Percentiles rank a stretch among this genome's conserved stretches.
Evolutionary conservation across 108 stramenopile species (phyloP).

Genomic region (Conticribra weissflogii): DNA sequence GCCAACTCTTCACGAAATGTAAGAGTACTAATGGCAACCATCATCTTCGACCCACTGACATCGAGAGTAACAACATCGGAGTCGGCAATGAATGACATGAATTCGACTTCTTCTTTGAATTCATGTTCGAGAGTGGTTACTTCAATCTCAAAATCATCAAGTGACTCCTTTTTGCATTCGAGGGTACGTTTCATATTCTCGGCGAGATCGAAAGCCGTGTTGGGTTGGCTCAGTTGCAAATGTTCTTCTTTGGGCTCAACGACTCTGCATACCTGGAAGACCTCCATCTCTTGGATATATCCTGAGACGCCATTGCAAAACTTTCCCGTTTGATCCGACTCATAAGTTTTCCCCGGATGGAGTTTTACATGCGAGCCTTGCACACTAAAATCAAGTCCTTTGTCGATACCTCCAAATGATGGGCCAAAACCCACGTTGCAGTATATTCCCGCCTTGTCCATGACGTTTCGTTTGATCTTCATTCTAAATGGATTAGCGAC

Average conservation of each 20-base stretch:
- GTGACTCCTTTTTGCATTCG: conserved; percentile 10
- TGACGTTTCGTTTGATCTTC: conserved; percentile 8
- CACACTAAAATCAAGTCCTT: conserved; percentile 6
- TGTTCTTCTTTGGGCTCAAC: not conserved
- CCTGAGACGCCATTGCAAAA: not conserved
- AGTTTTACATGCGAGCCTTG: conserved; percentile 1
- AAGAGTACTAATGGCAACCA: conserved; percentile 27
- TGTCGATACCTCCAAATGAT: conserved; percentile 1
- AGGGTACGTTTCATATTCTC: conserved; percentile 24
- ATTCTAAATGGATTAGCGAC: conserved; percentile 7
- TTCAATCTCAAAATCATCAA: conserved; percentile 14
- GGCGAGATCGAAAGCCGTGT: conserved; percentile 17
- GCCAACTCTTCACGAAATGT: conserved; percentile 27
- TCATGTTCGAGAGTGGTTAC: conserved; percentile 16
- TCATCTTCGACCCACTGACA: conserved; percentile 48
- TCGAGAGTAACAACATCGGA: conserved; percentile 34
- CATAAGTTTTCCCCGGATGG: conserved; percentile 4
- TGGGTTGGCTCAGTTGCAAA: not conserved
- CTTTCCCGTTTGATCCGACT: conserved; percentile 1
- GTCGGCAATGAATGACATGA: conserved; percentile 21
- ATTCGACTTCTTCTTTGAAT: conserved; percentile 32
- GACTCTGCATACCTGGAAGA: conserved; percentile 10
- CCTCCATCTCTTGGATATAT: conserved; percentile 19
- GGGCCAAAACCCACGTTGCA: not conserved
- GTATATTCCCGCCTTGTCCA: too few species aligned